A percentile compares a stretch with the other conserved stretches of the same genome.
Conservation (phyloP, 305 asterid species). For the Euphrasia arctica region DNA sequence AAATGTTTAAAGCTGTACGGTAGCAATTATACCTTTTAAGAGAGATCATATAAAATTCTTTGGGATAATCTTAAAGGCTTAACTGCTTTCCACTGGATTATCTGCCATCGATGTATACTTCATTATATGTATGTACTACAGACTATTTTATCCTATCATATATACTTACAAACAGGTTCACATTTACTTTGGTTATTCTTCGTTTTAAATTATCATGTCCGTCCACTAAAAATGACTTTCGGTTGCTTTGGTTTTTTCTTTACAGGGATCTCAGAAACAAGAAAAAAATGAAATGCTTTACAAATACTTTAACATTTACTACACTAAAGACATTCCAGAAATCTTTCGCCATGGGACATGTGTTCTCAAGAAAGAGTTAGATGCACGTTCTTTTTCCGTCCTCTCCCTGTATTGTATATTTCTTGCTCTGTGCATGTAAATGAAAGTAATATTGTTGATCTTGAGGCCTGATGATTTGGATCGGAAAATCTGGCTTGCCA, state of each 20-base stretch:
- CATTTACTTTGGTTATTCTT: too few relatives aligned
- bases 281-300: conserved; percentile 69
- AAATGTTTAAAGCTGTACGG: not conserved
- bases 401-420: not conserved
- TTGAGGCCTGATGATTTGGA: too few relatives aligned
- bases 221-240: conserved; percentile 1
- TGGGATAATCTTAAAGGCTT: not conserved
- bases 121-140: not conserved
- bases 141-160: not conserved
- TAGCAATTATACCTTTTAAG: not conserved
- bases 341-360: conserved; percentile 92
- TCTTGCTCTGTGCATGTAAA: not conserved
- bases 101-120: not conserved
- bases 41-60: not conserved
- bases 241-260: not conserved
- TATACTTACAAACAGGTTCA: not conserved
- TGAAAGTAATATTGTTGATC: not conserved
- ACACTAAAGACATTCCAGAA: conserved; percentile 56
- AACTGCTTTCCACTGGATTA: not conserved
- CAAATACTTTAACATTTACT: conserved; percentile 60
- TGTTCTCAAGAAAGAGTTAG: conserved; percentile 61
- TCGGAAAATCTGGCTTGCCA: not conserved
- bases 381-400: conserved; percentile 13
- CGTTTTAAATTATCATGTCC: too few relatives aligned
- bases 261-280: conserved; percentile 66